A percentile compares a stretch with the other conserved stretches of the same genome.
Evolutionary conservation across 2,329 filamentous ascomycete species (phyloP).

Genomic region (Dryadomyces sulphureus): DNA sequence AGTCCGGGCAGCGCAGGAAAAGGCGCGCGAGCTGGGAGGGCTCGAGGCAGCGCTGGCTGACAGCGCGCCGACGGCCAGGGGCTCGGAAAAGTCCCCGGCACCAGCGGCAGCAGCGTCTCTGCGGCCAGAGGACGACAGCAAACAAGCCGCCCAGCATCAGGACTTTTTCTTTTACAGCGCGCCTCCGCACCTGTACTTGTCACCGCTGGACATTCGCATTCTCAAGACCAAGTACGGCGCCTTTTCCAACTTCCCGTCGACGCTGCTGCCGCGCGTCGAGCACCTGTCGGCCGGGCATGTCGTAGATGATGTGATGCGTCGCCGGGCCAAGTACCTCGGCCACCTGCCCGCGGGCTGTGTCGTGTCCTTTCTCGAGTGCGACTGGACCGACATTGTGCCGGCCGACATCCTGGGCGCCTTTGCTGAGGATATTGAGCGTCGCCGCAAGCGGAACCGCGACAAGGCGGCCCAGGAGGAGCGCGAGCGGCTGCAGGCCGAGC

Average conservation of each 20-base stretch:
- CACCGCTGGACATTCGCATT: conserved; percentile 81
- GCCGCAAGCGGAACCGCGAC: conserved; percentile 63
- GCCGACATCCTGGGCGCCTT: conserved; percentile 63
- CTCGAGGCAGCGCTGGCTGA: conserved; percentile 14
- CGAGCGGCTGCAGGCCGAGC: conserved; percentile 68
- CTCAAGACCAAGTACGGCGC: conserved; percentile 77
- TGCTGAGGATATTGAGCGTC: conserved; percentile 57
- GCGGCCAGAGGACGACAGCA: conserved; percentile 21
- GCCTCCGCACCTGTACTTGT: conserved; percentile 76
- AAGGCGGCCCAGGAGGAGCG: conserved; percentile 80
- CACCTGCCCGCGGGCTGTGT: conserved; percentile 86
- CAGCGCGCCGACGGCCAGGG: conserved; percentile 4
- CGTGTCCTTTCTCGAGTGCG: conserved; percentile 81
- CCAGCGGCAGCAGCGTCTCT: conserved; percentile 9
- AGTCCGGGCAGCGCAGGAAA: conserved; percentile 64
- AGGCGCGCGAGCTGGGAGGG: conserved; percentile 34
- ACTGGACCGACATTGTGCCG: conserved; percentile 82
- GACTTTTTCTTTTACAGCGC: conserved; percentile 81
- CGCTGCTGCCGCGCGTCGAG: conserved; percentile 73
- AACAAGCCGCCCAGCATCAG: conserved; percentile 22
- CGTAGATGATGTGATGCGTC: conserved; percentile 71
- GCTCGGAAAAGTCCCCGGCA: not conserved
- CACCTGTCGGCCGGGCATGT: conserved; percentile 79
- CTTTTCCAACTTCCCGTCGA: conserved; percentile 71
- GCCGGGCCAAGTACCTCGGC: conserved; percentile 70